A percentile compares a stretch with the other conserved stretches of the same genome.
Evolutionary conservation across 768 basidiomycete genomes (phyloP).

Genomic region (Collybia mongolica): DNA sequence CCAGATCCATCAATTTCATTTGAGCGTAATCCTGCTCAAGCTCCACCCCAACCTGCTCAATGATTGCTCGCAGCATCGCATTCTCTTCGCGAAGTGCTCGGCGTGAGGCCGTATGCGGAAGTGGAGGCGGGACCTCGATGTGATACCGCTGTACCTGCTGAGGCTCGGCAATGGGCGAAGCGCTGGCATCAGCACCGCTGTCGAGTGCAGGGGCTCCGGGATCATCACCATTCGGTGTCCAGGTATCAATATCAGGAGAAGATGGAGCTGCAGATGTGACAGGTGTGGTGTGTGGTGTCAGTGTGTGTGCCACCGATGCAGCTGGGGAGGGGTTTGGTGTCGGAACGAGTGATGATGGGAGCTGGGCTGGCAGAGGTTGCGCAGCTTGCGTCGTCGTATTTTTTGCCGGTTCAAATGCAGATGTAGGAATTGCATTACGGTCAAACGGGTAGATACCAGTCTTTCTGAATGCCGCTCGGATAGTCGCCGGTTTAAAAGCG

Average conservation of each 20-base stretch:
- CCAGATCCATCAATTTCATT: neutral
- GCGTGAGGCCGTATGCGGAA: neutral
- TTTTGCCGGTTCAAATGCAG: constrained; percentile 1
- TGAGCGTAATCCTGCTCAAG: neutral
- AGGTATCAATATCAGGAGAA: too few relatives aligned
- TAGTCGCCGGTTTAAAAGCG: constrained; percentile 17
- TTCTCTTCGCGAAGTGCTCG: neutral
- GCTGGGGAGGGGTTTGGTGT: neutral
- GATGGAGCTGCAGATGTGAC: too few relatives aligned
- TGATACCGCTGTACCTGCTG: too few relatives aligned
- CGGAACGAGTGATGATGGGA: constrained; percentile 3
- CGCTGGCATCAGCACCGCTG: too few relatives aligned
- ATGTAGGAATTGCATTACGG: constrained; percentile 8
- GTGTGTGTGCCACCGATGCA: neutral
- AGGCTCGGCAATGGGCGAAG: too few relatives aligned
- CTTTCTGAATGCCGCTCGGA: constrained; percentile 15
- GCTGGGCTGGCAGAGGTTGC: constrained; percentile 17
- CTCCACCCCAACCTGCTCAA: neutral
- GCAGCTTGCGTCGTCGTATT: constrained; percentile 18
- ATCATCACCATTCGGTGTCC: too few relatives aligned
- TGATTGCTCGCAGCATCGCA: neutral
- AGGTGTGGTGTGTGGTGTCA: too few relatives aligned
- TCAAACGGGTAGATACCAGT: constrained; percentile 22
- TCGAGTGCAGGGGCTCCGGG: too few relatives aligned
- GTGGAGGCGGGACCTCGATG: neutral